phyloP scores from a whole-genome alignment of 2,329 filamentous ascomycete genomes.

The Colletotrichum sp. region DNA sequence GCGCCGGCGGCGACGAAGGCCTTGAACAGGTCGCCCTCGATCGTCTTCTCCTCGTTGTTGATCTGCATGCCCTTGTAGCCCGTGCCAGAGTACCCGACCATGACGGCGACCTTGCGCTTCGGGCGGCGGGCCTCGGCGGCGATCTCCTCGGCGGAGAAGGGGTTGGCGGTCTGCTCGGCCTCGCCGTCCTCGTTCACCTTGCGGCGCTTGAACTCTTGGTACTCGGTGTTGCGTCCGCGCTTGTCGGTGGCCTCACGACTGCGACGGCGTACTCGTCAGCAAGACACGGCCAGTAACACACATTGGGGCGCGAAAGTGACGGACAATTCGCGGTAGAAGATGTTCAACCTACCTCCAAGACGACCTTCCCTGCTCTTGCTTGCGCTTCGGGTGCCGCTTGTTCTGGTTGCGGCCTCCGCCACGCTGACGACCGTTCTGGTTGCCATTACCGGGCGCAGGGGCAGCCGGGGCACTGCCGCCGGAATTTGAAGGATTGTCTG shows the following conservation, averaged over 20 bases:
- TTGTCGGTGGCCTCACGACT: conserved; percentile 43
- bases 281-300: background rate
- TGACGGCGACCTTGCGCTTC: conserved; percentile 94
- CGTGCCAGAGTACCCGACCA: conserved; percentile 94
- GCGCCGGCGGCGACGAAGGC: conserved; percentile 91
- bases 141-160: conserved; percentile 79
- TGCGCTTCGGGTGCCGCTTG: conserved; percentile 9
- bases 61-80: conserved; percentile 99
- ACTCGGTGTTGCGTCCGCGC: conserved; percentile 43
- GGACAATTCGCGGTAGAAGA: background rate
- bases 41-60: conserved; percentile 82
- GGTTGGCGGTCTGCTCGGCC: conserved; percentile 38
- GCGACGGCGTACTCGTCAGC: conserved; percentile 30
- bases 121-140: conserved; percentile 84
- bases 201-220: conserved; percentile 45
- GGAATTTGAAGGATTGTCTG: conserved; percentile 7
- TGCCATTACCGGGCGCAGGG: background rate
- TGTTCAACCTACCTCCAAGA: conserved; percentile 8
- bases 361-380: conserved; percentile 15
- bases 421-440: background rate
- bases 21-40: conserved; percentile 92
- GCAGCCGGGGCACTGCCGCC: background rate
- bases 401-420: background rate
- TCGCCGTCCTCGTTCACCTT: conserved; percentile 41
- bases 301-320: background rate